A percentile compares a stretch with the other conserved stretches of the same genome.
Evolutionary conservation across 306 rosid species (phyloP).

Genomic region (Cicer bijugum): DNA sequence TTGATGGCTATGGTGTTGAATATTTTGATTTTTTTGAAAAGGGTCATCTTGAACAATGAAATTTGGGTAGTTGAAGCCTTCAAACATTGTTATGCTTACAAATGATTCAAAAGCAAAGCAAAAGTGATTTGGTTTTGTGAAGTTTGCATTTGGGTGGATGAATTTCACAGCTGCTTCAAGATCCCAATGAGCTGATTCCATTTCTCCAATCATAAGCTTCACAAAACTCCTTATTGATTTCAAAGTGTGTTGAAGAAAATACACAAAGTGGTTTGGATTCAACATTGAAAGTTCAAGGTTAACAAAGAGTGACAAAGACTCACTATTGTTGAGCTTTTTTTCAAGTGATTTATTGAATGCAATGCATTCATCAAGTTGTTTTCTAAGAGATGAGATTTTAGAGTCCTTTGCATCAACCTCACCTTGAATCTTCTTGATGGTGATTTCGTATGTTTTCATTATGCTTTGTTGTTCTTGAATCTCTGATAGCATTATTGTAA

Average conservation of each 20-base stretch:
- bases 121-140: constrained; percentile 57
- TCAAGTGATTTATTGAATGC: constrained; percentile 58
- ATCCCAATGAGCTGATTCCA: constrained; percentile 94
- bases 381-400: constrained; percentile 37
- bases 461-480: constrained; percentile 90
- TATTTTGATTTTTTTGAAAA: background rate
- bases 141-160: constrained; percentile 68
- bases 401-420: constrained; percentile 56
- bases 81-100: constrained; percentile 72
- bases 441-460: constrained; percentile 85
- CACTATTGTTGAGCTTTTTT: constrained; percentile 69
- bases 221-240: constrained; percentile 65
- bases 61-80: constrained; percentile 66
- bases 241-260: constrained; percentile 59
- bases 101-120: constrained; percentile 76
- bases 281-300: constrained; percentile 49
- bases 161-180: constrained; percentile 67
- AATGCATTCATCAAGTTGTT: constrained; percentile 50
- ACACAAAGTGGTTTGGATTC: constrained; percentile 61
- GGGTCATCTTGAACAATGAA: constrained; percentile 51
- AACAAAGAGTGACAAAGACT: constrained; percentile 63
- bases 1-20: constrained; percentile 32
- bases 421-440: constrained; percentile 65
- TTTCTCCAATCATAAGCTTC: constrained; percentile 66
- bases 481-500: constrained; percentile 89